Evolutionary conservation across 768 basidiomycete genomes (phyloP), one percentile per base, ranked within the genome.

Genomic region (Mycena kentingensis): DNA sequence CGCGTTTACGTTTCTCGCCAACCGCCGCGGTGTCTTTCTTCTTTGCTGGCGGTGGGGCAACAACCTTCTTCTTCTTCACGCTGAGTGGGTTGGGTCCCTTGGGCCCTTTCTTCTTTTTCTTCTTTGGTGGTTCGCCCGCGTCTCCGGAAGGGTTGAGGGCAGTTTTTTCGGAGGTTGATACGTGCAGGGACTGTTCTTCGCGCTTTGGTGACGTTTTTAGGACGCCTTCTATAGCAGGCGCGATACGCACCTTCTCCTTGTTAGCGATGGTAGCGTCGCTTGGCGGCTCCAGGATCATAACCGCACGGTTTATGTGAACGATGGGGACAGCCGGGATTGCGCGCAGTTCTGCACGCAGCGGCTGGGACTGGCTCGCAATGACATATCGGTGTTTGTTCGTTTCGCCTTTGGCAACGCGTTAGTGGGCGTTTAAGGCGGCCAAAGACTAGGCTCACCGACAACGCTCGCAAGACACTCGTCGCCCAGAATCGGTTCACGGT

Each of bases 1-100:
- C 56, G 34, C 51, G 37, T 55, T 47, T 51, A 34, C 60, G 46
- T 29, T 61, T 61, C 49, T 58, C 46, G 16, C 52, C 57, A 7
- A 47, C 44, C 16, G 24, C 55, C 24, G 49, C 31, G n/a, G 34
- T 45, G 26, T 19, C 52, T 54, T 18, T 25, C 21, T 47, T 50
- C 27, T 50, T 54, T 38, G 47, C 46, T 31, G 55, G 25, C 22
- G 51, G 47, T 38, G 51, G 47, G 21, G 36, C 36, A 21, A 65
- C 61, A 4, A 60, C 42, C 62, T 82, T 83, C 69, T 91, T 95
- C 77, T 93, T 97, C 78, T 93, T 94, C 38, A 95, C 74, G 54
- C 92, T 94, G 3, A 98, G 78, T 7, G 96, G 93, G 72, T 98
- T 98, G 1, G 95, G 93, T 0, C 82, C 91, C 65, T 92, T 95